A percentile compares a stretch with the other conserved stretches of the same genome.
Conservation (phyloP, 352 stramenopile species). For the Plasmopara muralis region DNA sequence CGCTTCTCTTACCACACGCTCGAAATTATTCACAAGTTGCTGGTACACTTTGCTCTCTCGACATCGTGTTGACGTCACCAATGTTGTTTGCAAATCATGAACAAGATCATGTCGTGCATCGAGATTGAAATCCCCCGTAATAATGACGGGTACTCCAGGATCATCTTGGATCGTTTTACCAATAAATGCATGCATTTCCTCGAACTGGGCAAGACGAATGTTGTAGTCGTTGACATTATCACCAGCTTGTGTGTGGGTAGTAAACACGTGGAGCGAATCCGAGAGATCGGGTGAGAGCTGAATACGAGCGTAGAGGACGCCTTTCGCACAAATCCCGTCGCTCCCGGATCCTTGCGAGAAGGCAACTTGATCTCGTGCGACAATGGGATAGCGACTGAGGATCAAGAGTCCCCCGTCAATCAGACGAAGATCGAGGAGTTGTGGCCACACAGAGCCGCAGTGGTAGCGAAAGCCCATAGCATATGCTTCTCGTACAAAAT, state of each 20-base stretch:
- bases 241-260: slow-evolving; percentile 76
- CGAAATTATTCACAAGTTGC: slow-evolving; percentile 43
- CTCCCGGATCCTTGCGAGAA: slow-evolving; percentile 55
- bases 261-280: slow-evolving; percentile 78
- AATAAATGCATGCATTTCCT: slow-evolving; percentile 63
- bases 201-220: slow-evolving; percentile 54
- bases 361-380: slow-evolving; percentile 51
- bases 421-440: slow-evolving; percentile 38
- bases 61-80: slow-evolving; percentile 32
- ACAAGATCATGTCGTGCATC: slow-evolving; percentile 66
- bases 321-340: slow-evolving; percentile 69
- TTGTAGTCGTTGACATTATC: slow-evolving; percentile 37
- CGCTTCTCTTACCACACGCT: slow-evolving; percentile 30
- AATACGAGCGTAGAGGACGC: slow-evolving; percentile 67
- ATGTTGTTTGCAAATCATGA: slow-evolving; percentile 26
- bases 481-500: slow-evolving; percentile 46
- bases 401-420: slow-evolving; percentile 77
- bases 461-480: slow-evolving; percentile 68
- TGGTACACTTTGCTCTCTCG: slow-evolving; percentile 56
- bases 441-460: slow-evolving; percentile 65
- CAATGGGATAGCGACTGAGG: slow-evolving; percentile 77
- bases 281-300: slow-evolving; percentile 61
- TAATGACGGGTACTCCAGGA: slow-evolving; percentile 46
- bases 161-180: slow-evolving; percentile 39
- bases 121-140: slow-evolving; percentile 79